A percentile compares a stretch with the other conserved stretches of the same genome.
Conservation (phyloP, 768 basidiomycete species). For the Trametes meyenii region DNA sequence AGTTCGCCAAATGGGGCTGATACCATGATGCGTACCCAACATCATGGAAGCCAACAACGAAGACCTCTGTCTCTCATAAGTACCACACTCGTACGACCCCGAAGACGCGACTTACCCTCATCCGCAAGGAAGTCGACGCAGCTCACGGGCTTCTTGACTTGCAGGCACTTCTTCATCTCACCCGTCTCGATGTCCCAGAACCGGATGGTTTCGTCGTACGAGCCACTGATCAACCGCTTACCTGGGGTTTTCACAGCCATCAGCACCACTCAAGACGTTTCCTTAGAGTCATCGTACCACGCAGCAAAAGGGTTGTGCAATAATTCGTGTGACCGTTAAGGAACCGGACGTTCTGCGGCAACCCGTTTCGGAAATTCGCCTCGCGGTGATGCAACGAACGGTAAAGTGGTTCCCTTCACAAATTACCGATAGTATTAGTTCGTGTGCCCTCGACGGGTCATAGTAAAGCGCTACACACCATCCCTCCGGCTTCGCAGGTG, state of each 20-base stretch:
- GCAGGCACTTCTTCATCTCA: slow-evolving; percentile 71
- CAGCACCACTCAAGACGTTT: background rate
- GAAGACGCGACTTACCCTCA: slow-evolving; percentile 53
- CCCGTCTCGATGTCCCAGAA: slow-evolving; percentile 85
- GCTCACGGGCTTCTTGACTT: slow-evolving; percentile 88
- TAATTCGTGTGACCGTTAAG: slow-evolving; percentile 85
- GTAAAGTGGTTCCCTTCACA: slow-evolving; percentile 65
- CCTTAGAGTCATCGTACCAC: slow-evolving; percentile 43
- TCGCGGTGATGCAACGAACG: slow-evolving; percentile 84
- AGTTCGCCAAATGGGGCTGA: background rate
- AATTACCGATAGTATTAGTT: background rate
- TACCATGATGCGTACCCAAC: slow-evolving; percentile 62
- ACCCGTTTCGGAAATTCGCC: slow-evolving; percentile 74
- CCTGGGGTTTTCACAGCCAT: slow-evolving; percentile 38
- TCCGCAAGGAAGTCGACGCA: slow-evolving; percentile 86
- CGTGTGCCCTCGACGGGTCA: no score
- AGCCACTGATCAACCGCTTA: slow-evolving; percentile 84
- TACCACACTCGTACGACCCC: background rate
- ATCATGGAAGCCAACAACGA: slow-evolving; percentile 92
- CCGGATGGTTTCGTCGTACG: slow-evolving; percentile 89
- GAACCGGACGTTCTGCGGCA: slow-evolving; percentile 78
- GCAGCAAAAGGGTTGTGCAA: slow-evolving; percentile 77
- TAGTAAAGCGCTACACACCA: slow-evolving; percentile 62
- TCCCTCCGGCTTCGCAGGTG: slow-evolving; percentile 66
- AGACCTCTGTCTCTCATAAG: slow-evolving; percentile 60